A percentile compares a stretch with the other conserved stretches of the same genome.
Evolutionary conservation across 768 basidiomycete species (phyloP).

Genomic region (Albatrellus ellisii): DNA sequence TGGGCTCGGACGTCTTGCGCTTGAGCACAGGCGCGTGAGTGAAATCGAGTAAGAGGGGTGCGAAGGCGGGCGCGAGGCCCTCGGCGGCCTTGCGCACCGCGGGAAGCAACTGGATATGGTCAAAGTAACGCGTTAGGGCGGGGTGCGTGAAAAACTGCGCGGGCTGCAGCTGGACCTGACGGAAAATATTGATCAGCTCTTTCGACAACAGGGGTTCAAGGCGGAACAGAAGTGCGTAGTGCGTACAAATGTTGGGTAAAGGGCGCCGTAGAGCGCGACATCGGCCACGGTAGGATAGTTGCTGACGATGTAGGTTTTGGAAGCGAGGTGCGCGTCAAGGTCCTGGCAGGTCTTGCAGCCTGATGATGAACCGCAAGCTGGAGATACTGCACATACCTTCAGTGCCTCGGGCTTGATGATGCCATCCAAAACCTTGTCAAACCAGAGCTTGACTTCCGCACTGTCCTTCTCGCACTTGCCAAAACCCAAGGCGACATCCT

Average conservation of each 20-base stretch:
- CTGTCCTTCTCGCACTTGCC: conserved; percentile 51
- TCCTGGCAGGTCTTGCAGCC: conserved; percentile 34
- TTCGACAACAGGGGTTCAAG: neutral
- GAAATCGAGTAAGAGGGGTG: conserved; percentile 54
- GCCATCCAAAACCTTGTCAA: conserved; percentile 44
- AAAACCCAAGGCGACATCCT: conserved; percentile 29
- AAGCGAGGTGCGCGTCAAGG: conserved; percentile 55
- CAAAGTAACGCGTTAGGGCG: conserved; percentile 84
- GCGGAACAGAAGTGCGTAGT: neutral
- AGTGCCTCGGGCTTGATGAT: conserved; percentile 32
- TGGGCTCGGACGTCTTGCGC: conserved; percentile 56
- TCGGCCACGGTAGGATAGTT: conserved; percentile 85
- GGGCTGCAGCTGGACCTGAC: conserved; percentile 56
- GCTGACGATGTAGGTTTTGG: conserved; percentile 76
- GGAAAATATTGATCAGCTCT: no score
- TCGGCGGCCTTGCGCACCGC: conserved; percentile 46
- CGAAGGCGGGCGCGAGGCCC: conserved; percentile 37
- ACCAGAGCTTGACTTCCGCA: conserved; percentile 54
- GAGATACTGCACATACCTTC: conserved; percentile 27
- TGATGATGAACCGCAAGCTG: conserved; percentile 1
- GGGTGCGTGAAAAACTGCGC: conserved; percentile 71
- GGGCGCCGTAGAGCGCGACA: conserved; percentile 78
- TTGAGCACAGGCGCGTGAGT: conserved; percentile 61
- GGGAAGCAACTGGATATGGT: conserved; percentile 74
- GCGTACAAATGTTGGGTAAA: conserved; percentile 72